These are phyloP conservation scores for Phytophthora ramorum DNA, from an alignment of 352 stramenopile species.

Conservation along the genomic window DNA sequence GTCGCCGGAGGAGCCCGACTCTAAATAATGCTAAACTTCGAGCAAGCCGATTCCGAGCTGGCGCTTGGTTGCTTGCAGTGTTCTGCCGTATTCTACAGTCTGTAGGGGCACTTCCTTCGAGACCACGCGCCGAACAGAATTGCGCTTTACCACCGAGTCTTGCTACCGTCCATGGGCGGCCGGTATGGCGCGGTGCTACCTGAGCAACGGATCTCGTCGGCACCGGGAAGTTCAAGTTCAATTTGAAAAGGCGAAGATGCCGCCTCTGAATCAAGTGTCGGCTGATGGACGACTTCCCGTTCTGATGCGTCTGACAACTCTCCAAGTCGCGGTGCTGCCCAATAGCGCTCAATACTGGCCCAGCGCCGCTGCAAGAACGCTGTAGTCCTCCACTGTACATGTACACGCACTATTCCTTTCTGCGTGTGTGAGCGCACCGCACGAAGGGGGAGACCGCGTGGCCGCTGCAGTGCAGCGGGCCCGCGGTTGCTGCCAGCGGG, in stretches of 20 bases:
- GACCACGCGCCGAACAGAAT: too few species aligned
- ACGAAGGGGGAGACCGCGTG: background rate
- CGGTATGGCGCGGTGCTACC: too few species aligned
- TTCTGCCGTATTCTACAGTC: background rate
- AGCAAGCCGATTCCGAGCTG: background rate
- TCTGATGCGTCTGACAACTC: background rate
- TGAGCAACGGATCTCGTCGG: background rate
- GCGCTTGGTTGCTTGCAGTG: background rate
- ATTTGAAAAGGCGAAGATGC: background rate
- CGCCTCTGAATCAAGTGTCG: conserved; percentile 15
- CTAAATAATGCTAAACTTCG: background rate
- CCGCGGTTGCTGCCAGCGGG: too few species aligned
- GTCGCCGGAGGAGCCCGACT: background rate
- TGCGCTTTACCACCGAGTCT: too few species aligned
- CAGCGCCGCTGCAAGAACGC: background rate
- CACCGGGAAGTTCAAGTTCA: conserved; percentile 11
- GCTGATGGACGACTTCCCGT: background rate
- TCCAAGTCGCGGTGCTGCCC: background rate
- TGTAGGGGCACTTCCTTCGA: background rate
- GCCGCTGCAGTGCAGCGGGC: too few species aligned
- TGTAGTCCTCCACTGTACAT: background rate
- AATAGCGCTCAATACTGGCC: background rate
- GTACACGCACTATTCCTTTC: background rate
- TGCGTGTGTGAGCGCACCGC: background rate
- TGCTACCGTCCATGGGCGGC: too few species aligned